phyloP scores from a whole-genome alignment of 164 flowering plant genomes.

The Magnolia kwangsiensis region DNA sequence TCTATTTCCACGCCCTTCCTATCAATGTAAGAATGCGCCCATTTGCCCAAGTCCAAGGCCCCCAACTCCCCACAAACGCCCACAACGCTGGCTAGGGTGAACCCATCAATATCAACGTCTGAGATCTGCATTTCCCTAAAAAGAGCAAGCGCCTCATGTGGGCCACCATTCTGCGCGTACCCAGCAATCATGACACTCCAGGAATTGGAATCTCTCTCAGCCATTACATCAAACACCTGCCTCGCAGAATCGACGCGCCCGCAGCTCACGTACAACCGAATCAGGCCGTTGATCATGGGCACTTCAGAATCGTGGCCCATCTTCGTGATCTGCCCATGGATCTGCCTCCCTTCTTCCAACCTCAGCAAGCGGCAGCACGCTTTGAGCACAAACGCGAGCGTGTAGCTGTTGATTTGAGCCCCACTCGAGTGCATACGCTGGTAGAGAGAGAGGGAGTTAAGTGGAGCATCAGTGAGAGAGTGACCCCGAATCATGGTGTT shows the following conservation, averaged over 20 bases:
- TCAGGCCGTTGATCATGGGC: constrained; percentile 15
- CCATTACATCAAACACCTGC: constrained; percentile 23
- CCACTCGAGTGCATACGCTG: constrained; percentile 14
- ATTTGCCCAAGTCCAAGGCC: constrained; percentile 25
- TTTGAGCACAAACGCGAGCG: constrained; percentile 20
- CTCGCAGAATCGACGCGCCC: constrained; percentile 11
- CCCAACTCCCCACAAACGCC: constrained; percentile 23
- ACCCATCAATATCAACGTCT: constrained; percentile 15
- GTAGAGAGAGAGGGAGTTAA: constrained; percentile 13
- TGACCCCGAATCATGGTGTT: constrained; percentile 28
- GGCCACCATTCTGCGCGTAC: constrained; percentile 14
- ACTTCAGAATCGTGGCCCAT: constrained; percentile 16
- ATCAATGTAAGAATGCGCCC: constrained; percentile 22
- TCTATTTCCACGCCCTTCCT: constrained; percentile 8
- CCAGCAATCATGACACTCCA: constrained; percentile 29
- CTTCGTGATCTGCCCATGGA: constrained; percentile 16
- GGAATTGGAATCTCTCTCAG: constrained; percentile 12
- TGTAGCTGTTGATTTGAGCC: constrained; percentile 14
- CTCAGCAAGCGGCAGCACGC: constrained; percentile 16
- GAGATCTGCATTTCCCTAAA: constrained; percentile 22
- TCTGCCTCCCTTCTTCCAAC: constrained; percentile 8
- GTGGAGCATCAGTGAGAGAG: constrained; percentile 11
- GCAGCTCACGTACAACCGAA: constrained; percentile 11
- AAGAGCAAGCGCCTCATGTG: constrained; percentile 15
- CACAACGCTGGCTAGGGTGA: constrained; percentile 17